A percentile compares a stretch with the other conserved stretches of the same genome.
These are phyloP conservation scores for Alternaria rosae DNA, from an alignment of 2,329 filamentous ascomycete species.

Conservation along the genomic window DNA sequence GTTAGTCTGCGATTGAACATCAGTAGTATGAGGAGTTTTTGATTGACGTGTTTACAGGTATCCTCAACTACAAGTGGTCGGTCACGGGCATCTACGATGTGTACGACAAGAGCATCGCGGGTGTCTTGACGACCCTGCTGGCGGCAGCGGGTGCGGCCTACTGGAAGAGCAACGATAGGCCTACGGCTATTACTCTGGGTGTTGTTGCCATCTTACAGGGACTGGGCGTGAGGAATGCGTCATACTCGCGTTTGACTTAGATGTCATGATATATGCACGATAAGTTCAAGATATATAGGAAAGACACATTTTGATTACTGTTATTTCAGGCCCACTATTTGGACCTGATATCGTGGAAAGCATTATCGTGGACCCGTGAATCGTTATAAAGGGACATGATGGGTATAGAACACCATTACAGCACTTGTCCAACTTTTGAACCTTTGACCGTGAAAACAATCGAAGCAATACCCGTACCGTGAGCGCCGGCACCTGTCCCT, in stretches of 20 bases:
- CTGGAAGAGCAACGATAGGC: slow-evolving; percentile 34
- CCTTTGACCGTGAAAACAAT: neutral
- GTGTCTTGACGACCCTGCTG: slow-evolving; percentile 34
- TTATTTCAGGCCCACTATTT: neutral
- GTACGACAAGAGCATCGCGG: slow-evolving; percentile 43
- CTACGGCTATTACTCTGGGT: slow-evolving; percentile 30
- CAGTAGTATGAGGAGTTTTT: no score
- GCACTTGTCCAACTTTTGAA: neutral
- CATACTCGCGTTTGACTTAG: slow-evolving; percentile 22
- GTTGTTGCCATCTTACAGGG: slow-evolving; percentile 37
- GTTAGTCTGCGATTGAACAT: slow-evolving; percentile 26
- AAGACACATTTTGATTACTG: slow-evolving; percentile 3
- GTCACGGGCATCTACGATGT: slow-evolving; percentile 40
- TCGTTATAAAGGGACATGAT: neutral
- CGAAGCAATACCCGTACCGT: neutral
- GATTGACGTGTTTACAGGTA: slow-evolving; percentile 16
- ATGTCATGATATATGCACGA: neutral
- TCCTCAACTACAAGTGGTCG: slow-evolving; percentile 48
- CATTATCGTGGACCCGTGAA: neutral
- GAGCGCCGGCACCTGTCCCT: neutral
- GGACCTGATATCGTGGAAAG: neutral
- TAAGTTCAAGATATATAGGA: neutral
- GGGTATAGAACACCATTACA: slow-evolving; percentile 11
- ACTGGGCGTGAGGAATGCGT: slow-evolving; percentile 30
- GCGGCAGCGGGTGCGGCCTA: slow-evolving; percentile 35